Evolutionary conservation across 768 basidiomycete genomes (phyloP), one percentile per base, ranked within the genome.

Genomic region (Mycena rosella): DNA sequence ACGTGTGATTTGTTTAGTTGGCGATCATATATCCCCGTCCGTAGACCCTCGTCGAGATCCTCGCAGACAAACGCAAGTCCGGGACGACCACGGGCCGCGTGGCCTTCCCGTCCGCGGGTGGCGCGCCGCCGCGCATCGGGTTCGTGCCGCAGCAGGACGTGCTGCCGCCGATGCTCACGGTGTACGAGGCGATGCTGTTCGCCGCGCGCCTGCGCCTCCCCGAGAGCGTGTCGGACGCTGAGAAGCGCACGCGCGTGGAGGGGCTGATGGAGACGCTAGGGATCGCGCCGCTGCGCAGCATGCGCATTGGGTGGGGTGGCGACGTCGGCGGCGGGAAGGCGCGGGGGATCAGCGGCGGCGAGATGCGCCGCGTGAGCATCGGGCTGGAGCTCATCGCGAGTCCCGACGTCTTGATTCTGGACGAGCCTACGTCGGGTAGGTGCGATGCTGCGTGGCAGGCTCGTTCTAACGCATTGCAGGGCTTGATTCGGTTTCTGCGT

Each of bases 71-170:
- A 76, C 82, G 80, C 70, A 98, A 98, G 80, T 84, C 86, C 0
- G 96, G 96, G 0, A 74, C 82, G 3, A 84, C 85, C 2, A 83
- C 88, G 2, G 96, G 96, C 4, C 78, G 78, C 3, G 91, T 96
- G 52, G 74, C 83, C 5, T 91, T 91, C 76, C 84, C 85, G 15
- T 77, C 80, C 26, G 72, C 75, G 22, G 76, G 70, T 49, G 74
- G 69, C 49, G 71, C 58, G 24, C 49, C 61, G 22, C 88, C 89
- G 20, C 88, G 89, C 20, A 85, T 96, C 18, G 94, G 93, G 5
- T 96, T 95, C 74, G 94, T 96, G 20, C 92, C 95, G 29, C 91
- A 97, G 80, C 89, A 92, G 70, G 96, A 96, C 73, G 83, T 96
- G 52, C 85, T 96, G 11, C 93, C 95, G 1, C 80, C 92, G 0